phyloP scores from a whole-genome alignment of 2,329 filamentous ascomycete species.

The Aspergillus sp. region DNA sequence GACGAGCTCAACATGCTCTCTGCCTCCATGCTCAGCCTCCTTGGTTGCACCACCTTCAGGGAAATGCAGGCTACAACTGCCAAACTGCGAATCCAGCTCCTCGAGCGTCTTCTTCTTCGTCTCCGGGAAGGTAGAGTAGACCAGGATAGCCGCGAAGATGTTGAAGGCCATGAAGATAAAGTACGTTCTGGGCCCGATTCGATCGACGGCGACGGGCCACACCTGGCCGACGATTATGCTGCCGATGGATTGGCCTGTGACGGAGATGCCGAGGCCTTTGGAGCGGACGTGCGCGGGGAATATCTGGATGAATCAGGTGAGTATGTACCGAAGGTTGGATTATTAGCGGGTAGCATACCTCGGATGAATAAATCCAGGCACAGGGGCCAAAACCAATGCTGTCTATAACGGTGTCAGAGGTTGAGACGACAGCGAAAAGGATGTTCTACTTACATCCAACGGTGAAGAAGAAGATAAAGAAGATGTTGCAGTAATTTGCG shows the following conservation, averaged over 20 bases:
- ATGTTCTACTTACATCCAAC: neutral
- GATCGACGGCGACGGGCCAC: neutral
- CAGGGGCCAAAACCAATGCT: neutral
- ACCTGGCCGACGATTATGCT: neutral
- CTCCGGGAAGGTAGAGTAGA: neutral
- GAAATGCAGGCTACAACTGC: neutral
- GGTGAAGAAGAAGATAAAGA: neutral
- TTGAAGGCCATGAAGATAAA: neutral
- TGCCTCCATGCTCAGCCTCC: neutral
- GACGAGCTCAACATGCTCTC: neutral
- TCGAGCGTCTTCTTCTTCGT: neutral
- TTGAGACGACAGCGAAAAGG: too few relatives aligned
- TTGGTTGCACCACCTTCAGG: neutral
- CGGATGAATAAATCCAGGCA: neutral
- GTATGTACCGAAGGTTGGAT: too few relatives aligned
- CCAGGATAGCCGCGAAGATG: neutral
- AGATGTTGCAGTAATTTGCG: neutral
- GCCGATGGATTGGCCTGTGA: neutral
- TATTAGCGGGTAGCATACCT: neutral
- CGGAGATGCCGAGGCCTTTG: neutral
- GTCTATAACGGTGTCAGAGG: neutral
- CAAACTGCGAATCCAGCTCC: neutral
- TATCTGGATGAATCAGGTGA: neutral
- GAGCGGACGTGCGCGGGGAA: neutral
- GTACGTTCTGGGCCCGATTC: neutral